phyloP scores from a whole-genome alignment of 352 stramenopile species.

The Pythium phragmitis region DNA sequence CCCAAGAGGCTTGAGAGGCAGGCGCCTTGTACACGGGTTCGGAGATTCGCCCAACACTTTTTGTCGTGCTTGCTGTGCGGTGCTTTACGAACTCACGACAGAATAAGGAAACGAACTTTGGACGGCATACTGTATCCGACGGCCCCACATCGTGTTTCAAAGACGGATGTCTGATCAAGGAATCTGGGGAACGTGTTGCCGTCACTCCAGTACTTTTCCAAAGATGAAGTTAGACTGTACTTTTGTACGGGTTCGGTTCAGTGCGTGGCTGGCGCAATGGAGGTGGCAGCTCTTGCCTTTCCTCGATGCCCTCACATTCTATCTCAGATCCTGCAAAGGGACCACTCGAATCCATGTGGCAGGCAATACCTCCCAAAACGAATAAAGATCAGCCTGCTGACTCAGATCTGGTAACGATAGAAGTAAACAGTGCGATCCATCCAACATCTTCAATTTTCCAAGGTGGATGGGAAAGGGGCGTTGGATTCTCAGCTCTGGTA shows the following conservation, averaged over 20 bases:
- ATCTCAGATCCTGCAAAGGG: slow-evolving; percentile 20
- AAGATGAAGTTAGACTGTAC: background rate
- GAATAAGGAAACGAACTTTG: too few relatives aligned
- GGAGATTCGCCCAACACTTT: too few relatives aligned
- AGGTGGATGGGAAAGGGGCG: background rate
- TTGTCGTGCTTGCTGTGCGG: too few relatives aligned
- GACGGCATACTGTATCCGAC: too few relatives aligned
- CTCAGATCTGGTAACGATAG: slow-evolving; percentile 27
- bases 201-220: background rate
- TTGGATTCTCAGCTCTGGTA: background rate
- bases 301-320: background rate
- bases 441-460: slow-evolving; percentile 16
- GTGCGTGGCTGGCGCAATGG: background rate
- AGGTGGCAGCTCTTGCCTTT: slow-evolving; percentile 3
- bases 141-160: background rate
- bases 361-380: slow-evolving; percentile 6
- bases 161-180: background rate
- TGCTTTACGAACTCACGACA: too few relatives aligned
- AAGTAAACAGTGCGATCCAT: background rate
- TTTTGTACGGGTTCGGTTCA: background rate
- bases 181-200: too few relatives aligned
- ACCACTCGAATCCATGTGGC: background rate
- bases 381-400: slow-evolving; percentile 4
- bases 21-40: too few relatives aligned
- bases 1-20: too few relatives aligned